phyloP scores from a whole-genome alignment of 2,329 filamentous ascomycete species.

The Aspergillus pseudotamarii region DNA sequence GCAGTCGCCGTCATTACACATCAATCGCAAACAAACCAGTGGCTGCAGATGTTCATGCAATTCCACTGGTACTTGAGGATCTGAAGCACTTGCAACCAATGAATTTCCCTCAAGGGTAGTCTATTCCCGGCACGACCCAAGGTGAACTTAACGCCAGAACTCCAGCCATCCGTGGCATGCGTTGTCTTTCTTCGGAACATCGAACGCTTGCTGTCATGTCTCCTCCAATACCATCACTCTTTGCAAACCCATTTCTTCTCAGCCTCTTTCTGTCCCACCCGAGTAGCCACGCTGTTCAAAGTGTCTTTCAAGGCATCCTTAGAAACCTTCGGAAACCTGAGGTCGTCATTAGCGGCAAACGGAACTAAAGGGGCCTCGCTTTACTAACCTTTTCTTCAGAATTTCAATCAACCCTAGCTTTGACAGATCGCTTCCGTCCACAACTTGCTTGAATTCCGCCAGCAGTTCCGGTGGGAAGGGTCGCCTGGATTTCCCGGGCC shows the following conservation, averaged over 20 bases:
- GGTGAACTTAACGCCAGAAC: conserved; percentile 1
- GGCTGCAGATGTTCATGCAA: neutral
- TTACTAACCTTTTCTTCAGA: conserved; percentile 65
- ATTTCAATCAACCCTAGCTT: conserved; percentile 76
- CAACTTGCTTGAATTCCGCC: conserved; percentile 67
- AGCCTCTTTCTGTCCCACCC: conserved; percentile 62
- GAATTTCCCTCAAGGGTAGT: neutral
- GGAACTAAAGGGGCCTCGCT: neutral
- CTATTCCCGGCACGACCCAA: neutral
- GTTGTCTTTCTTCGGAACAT: neutral
- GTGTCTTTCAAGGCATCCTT: conserved; percentile 73
- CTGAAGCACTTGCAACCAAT: neutral
- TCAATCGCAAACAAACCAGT: neutral
- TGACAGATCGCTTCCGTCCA: conserved; percentile 71
- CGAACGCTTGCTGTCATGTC: neutral
- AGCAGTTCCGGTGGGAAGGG: conserved; percentile 63
- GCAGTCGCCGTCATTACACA: conserved; percentile 4
- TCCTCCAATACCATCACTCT: conserved; percentile 17
- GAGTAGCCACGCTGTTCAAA: conserved; percentile 65
- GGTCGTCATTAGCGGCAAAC: conserved; percentile 15
- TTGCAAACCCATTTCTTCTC: conserved; percentile 67
- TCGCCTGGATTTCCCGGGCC: conserved; percentile 34
- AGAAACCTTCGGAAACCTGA: conserved; percentile 68
- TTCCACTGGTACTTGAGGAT: neutral
- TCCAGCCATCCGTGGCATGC: neutral